Evolutionary conservation across 768 basidiomycete species (phyloP).

Genomic region (Boletus reticuloceps): DNA sequence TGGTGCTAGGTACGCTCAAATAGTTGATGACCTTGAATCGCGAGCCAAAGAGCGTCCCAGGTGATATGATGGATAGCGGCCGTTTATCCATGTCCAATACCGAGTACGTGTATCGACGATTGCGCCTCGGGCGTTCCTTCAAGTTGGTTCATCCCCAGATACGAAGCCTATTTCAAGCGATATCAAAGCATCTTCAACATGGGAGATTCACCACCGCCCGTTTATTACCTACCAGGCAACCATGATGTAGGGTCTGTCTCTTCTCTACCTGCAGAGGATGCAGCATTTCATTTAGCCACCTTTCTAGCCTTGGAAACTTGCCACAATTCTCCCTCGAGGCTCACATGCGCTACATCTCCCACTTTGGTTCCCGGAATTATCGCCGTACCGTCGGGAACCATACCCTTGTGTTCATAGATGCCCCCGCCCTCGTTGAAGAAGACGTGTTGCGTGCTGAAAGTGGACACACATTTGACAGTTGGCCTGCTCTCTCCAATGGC

Average conservation of each 20-base stretch:
- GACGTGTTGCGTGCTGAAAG: conserved; percentile 49
- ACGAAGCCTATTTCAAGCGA: conserved; percentile 62
- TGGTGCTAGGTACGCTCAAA: conserved; percentile 61
- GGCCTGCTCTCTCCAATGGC: conserved; percentile 48
- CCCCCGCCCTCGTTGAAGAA: conserved; percentile 73
- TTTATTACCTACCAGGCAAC: conserved; percentile 84
- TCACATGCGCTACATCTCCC: conserved; percentile 56
- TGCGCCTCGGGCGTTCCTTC: background rate
- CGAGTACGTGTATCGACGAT: conserved; percentile 54
- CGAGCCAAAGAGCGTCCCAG: conserved; percentile 7
- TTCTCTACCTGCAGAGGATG: background rate
- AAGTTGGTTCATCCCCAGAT: conserved; percentile 47
- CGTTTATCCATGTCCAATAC: conserved; percentile 56
- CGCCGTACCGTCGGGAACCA: conserved; percentile 66
- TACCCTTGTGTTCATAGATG: conserved; percentile 69
- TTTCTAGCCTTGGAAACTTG: conserved; percentile 28
- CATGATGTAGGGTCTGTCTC: conserved; percentile 75
- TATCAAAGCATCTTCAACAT: conserved; percentile 70
- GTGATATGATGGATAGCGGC: conserved; percentile 89
- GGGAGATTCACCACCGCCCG: conserved; percentile 42
- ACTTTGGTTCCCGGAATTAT: conserved; percentile 76
- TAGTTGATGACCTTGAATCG: background rate
- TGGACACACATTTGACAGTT: conserved; percentile 42
- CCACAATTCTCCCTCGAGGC: conserved; percentile 40
- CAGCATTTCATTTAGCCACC: conserved; percentile 1